A percentile compares a stretch with the other conserved stretches of the same genome.
Evolutionary conservation across 805 yeast species (phyloP).

Genomic region (Groenewaldozyma salmanticensis): DNA sequence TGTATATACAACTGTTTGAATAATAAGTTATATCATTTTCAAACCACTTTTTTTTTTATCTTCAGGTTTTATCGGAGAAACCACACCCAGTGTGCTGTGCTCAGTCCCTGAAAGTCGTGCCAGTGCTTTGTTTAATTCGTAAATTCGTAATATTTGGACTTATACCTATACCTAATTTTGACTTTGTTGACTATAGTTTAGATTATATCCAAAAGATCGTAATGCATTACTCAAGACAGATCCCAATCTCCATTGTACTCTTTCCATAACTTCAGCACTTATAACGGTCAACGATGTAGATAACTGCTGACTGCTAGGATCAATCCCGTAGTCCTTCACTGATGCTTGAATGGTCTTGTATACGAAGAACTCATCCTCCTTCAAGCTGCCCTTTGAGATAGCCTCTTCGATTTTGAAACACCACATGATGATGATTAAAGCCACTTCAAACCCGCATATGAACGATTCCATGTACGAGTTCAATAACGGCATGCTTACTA

Average conservation of each 20-base stretch:
- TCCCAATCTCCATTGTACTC: constrained; percentile 22
- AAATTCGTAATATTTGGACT: too few species aligned
- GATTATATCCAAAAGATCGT: constrained; percentile 17
- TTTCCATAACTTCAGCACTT: constrained; percentile 20
- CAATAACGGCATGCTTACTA: constrained; percentile 17
- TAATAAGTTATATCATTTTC: too few species aligned
- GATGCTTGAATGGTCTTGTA: constrained; percentile 15
- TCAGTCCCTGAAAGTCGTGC: too few species aligned
- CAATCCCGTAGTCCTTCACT: not conserved
- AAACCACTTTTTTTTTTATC: too few species aligned
- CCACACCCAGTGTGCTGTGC: too few species aligned
- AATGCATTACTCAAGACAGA: constrained; percentile 17
- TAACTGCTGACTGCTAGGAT: constrained; percentile 8
- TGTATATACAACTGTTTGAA: too few species aligned
- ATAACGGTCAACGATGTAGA: constrained; percentile 20
- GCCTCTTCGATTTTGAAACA: constrained; percentile 21
- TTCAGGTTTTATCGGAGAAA: too few species aligned
- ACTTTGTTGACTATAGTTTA: constrained; percentile 4
- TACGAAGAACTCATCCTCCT: constrained; percentile 8
- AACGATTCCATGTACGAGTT: constrained; percentile 16
- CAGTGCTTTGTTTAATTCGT: too few species aligned
- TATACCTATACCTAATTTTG: too few species aligned
- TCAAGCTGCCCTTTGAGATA: constrained; percentile 1
- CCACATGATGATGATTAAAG: constrained; percentile 22
- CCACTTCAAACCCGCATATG: constrained; percentile 19